Percentiles rank a stretch among this genome's conserved stretches.
Conservation (phyloP, 2,329 filamentous ascomycete genomes). For the Grosmannia serpens region DNA sequence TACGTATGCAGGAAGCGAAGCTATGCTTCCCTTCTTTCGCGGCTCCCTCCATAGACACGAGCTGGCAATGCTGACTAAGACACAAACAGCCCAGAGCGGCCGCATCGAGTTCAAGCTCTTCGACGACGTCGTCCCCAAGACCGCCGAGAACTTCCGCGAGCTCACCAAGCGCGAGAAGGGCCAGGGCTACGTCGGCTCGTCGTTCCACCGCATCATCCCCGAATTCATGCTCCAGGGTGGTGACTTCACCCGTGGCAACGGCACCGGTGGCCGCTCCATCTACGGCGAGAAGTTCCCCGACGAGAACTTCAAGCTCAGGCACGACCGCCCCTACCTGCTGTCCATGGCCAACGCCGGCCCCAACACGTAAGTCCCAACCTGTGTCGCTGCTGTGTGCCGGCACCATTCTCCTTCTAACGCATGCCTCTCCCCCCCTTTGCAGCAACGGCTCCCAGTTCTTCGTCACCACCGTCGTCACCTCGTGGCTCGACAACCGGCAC, state of each 20-base stretch:
- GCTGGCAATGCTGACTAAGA: conserved; percentile 2
- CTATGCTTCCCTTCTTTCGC: neutral
- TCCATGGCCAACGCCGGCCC: conserved; percentile 94
- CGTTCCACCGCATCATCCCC: conserved; percentile 88
- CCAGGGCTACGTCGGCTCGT: conserved; percentile 70
- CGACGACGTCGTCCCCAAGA: conserved; percentile 80
- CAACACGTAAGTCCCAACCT: conserved; percentile 56
- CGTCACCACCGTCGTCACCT: conserved; percentile 83
- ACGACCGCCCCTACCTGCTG: conserved; percentile 64
- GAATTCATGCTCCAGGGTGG: conserved; percentile 94
- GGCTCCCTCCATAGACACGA: neutral
- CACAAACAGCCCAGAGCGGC: conserved; percentile 51
- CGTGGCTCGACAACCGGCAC: conserved; percentile 75
- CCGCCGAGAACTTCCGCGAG: conserved; percentile 70
- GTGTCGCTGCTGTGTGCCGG: neutral
- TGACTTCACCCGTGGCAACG: conserved; percentile 88
- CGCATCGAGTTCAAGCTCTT: conserved; percentile 78
- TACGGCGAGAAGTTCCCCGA: conserved; percentile 91
- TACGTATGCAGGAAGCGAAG: conserved; percentile 30
- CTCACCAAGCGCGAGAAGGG: conserved; percentile 74
- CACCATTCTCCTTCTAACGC: neutral
- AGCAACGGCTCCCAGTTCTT: conserved; percentile 99
- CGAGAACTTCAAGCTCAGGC: conserved; percentile 76
- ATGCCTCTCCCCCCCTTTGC: conserved; percentile 9
- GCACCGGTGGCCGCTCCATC: conserved; percentile 86